Conservation (phyloP, 495 filamentous ascomycete genomes). For the Amniculicola lignicola region DNA sequence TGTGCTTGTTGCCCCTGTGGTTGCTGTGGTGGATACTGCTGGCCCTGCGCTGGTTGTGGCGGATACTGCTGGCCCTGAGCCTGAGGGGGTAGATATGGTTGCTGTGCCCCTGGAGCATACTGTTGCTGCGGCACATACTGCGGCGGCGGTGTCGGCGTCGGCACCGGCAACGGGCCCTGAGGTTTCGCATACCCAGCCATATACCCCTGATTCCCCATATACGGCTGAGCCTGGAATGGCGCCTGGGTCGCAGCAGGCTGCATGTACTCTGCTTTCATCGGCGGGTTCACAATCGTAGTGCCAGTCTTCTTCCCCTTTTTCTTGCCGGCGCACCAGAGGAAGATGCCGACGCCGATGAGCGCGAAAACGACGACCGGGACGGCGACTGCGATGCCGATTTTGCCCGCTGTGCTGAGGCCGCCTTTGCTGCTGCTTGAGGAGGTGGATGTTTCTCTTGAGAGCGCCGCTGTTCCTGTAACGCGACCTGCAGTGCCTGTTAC, state of each 20-base stretch:
- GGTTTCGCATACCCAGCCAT: not conserved
- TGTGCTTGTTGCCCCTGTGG: not conserved
- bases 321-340: constrained; percentile 13
- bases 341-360: constrained; percentile 12
- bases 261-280: not conserved
- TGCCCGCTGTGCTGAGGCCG: constrained; percentile 19
- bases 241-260: not conserved
- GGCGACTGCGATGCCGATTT: constrained; percentile 25
- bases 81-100: constrained; percentile 1
- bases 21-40: constrained; percentile 7
- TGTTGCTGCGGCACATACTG: not conserved
- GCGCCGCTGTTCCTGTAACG: not conserved
- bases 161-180: too few relatives aligned
- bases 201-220: not conserved
- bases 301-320: constrained; percentile 13
- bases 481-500: not conserved
- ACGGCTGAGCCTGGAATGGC: not conserved
- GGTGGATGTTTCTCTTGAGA: not conserved
- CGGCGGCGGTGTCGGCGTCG: not conserved
- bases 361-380: constrained; percentile 15
- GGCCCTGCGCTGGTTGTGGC: constrained; percentile 2
- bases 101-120: not conserved
- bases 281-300: constrained; percentile 8
- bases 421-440: constrained; percentile 1
- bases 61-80: too few relatives aligned